A percentile compares a stretch with the other conserved stretches of the same genome.
phyloP scores from a whole-genome alignment of 2,329 filamentous ascomycete species.

The Cryphonectria nitschkei region DNA sequence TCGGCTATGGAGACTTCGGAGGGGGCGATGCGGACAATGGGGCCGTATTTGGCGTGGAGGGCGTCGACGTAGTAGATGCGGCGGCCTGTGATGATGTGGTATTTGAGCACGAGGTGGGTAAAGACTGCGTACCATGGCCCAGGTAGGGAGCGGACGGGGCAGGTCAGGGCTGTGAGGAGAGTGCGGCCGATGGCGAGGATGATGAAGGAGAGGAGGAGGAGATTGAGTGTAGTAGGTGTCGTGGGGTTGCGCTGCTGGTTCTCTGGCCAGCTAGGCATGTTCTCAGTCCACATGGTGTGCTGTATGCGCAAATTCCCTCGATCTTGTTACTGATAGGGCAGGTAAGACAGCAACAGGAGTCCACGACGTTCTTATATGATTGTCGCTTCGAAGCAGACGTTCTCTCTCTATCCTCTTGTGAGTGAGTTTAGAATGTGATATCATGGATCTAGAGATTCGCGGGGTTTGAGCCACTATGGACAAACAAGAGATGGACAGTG shows the following conservation, averaged over 20 bases:
- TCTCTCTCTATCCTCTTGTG: no score
- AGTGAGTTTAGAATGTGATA: not conserved
- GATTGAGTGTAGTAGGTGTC: no score
- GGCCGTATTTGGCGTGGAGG: no score
- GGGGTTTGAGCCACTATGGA: not conserved
- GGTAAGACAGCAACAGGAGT: not conserved
- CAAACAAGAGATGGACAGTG: not conserved
- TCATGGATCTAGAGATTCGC: not conserved
- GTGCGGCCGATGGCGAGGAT: not conserved
- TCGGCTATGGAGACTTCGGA: no score
- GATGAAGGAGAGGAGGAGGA: not conserved
- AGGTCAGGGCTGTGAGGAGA: not conserved
- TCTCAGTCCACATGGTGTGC: not conserved
- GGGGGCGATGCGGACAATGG: no score
- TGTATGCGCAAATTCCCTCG: no score
- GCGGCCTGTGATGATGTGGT: not conserved
- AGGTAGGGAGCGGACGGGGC: not conserved
- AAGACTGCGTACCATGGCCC: not conserved
- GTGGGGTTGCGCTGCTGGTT: not conserved
- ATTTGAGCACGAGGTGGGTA: not conserved
- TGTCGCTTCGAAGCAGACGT: not conserved
- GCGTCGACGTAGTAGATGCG: no score
- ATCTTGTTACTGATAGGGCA: not conserved
- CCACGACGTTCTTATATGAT: not conserved
- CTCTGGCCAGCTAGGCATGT: not conserved